Conservation (phyloP, 495 filamentous ascomycete species). For the Neurospora cerealis region DNA sequence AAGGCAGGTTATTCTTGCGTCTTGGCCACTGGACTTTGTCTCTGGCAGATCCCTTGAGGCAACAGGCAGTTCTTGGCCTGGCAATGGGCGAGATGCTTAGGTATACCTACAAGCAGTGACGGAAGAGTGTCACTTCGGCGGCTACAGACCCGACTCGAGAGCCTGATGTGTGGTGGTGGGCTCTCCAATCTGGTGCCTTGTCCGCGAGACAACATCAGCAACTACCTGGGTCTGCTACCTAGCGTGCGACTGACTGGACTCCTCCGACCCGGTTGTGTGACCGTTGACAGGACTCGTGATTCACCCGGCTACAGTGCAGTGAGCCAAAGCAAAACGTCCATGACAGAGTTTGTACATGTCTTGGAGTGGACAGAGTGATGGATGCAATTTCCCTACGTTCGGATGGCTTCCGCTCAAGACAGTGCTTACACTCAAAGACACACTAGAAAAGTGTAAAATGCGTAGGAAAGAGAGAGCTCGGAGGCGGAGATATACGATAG, state of each 20-base stretch:
- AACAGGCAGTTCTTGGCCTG: background rate
- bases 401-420: background rate
- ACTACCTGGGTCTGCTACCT: background rate
- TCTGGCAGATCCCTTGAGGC: background rate
- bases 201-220: constrained; percentile 5
- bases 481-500: background rate
- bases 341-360: background rate
- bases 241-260: background rate
- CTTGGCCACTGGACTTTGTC: background rate
- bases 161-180: background rate
- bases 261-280: background rate
- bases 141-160: background rate
- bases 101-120: background rate
- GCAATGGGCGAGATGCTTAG: background rate
- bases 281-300: background rate
- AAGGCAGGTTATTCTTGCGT: background rate
- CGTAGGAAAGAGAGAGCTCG: background rate
- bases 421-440: background rate
- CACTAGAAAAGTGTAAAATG: background rate
- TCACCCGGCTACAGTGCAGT: background rate
- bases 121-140: constrained; percentile 2
- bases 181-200: constrained; percentile 6
- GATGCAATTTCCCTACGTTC: background rate
- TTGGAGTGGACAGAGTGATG: background rate
- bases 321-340: background rate